Percentiles rank a stretch among this genome's conserved stretches.
Conservation (phyloP, 805 yeast species). For the Candida nitratophila region DNA sequence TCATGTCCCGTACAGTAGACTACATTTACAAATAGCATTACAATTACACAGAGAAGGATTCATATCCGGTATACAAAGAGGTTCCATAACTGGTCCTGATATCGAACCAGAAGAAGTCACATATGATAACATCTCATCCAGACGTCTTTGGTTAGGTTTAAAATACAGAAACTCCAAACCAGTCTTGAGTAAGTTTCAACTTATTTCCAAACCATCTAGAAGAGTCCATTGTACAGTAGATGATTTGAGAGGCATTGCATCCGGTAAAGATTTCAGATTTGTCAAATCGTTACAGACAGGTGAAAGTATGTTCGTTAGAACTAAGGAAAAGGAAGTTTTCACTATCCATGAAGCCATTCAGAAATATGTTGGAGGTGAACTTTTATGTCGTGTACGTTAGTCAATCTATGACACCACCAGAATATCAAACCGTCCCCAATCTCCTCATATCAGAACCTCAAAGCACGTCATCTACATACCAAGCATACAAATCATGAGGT, state of each 20-base stretch:
- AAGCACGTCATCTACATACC: no score
- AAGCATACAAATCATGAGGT: no score
- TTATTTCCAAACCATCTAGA: slow-evolving; percentile 82
- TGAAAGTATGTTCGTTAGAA: slow-evolving; percentile 68
- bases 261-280: slow-evolving; percentile 68
- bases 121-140: slow-evolving; percentile 75
- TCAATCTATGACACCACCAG: no score
- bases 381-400: slow-evolving; percentile 60
- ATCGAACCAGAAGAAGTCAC: slow-evolving; percentile 66
- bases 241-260: slow-evolving; percentile 66
- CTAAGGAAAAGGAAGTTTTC: slow-evolving; percentile 42
- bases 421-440: no score
- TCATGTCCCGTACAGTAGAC: slow-evolving; percentile 72
- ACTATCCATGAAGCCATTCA: slow-evolving; percentile 85
- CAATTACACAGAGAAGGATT: slow-evolving; percentile 91
- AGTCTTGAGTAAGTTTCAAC: slow-evolving; percentile 61
- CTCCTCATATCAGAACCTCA: no score
- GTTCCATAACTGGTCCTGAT: slow-evolving; percentile 84
- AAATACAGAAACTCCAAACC: slow-evolving; percentile 80
- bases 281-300: slow-evolving; percentile 84
- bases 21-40: slow-evolving; percentile 76
- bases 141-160: slow-evolving; percentile 87
- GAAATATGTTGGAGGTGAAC: slow-evolving; percentile 65
- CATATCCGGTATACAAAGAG: slow-evolving; percentile 75
- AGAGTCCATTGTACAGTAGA: slow-evolving; percentile 53